Evolutionary conservation across 2,329 filamentous ascomycete genomes (phyloP).

Genomic region (Fusarium sp.): DNA sequence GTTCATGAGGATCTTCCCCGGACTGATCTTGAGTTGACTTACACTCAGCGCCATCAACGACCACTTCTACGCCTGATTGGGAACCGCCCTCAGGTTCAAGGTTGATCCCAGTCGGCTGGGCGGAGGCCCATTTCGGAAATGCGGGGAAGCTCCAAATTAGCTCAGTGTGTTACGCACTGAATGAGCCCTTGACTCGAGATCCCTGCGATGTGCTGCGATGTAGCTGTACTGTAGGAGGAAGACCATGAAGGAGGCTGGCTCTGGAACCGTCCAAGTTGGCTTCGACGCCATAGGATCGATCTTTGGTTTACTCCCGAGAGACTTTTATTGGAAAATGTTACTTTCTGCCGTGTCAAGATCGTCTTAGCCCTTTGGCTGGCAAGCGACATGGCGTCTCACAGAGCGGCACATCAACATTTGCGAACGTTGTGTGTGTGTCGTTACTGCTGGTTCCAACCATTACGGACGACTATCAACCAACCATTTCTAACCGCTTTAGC

Average conservation of each 20-base stretch:
- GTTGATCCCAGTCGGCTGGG: slow-evolving; percentile 43
- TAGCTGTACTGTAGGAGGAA: background rate
- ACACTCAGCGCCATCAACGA: slow-evolving; percentile 17
- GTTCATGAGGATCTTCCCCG: slow-evolving; percentile 21
- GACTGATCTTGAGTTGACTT: slow-evolving; percentile 29
- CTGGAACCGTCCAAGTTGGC: background rate
- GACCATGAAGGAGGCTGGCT: background rate
- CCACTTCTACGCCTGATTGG: slow-evolving; percentile 24
- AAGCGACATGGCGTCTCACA: background rate
- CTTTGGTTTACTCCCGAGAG: background rate
- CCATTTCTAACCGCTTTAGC: background rate
- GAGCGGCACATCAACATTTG: background rate
- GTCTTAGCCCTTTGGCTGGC: background rate
- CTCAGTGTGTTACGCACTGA: slow-evolving; percentile 12
- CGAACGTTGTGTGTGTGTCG: slow-evolving; percentile 21
- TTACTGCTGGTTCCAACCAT: slow-evolving; percentile 6
- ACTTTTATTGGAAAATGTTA: background rate
- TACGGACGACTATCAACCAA: background rate
- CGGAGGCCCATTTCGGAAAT: slow-evolving; percentile 39
- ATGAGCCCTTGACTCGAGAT: slow-evolving; percentile 31
- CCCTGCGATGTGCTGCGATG: slow-evolving; percentile 11
- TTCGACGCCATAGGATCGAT: background rate
- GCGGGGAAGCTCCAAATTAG: slow-evolving; percentile 39
- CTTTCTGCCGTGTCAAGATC: background rate
- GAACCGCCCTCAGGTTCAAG: slow-evolving; percentile 31